Percentiles rank a stretch among this genome's conserved stretches.
These are phyloP conservation scores for Cercospora janseana DNA, from an alignment of 2,329 filamentous ascomycete species.

Conservation along the genomic window DNA sequence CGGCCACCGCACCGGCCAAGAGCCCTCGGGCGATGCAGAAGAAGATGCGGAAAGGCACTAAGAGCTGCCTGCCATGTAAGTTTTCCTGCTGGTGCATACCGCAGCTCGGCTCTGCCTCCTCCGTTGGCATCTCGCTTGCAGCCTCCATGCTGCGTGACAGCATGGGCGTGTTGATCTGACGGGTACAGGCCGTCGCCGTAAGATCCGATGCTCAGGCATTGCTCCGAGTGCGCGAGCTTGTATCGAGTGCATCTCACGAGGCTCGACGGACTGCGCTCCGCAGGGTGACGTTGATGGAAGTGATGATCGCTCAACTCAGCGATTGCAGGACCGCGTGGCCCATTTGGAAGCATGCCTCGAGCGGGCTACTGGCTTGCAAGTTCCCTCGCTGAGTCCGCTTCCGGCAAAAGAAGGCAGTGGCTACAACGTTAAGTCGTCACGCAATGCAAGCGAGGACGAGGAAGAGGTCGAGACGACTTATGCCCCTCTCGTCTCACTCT, in stretches of 20 bases:
- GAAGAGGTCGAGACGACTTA: constrained; percentile 2
- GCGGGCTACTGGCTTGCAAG: no score
- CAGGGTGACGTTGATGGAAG: constrained; percentile 13
- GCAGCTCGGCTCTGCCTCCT: no score
- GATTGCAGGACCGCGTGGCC: constrained; percentile 8
- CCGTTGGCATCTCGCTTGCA: no score
- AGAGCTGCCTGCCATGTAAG: constrained; percentile 19
- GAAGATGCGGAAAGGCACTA: constrained; percentile 20
- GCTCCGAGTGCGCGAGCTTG: constrained; percentile 4
- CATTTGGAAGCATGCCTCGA: constrained; percentile 8
- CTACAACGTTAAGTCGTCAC: no score
- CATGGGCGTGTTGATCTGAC: no score
- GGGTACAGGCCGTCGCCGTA: constrained; percentile 12
- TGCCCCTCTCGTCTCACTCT: constrained; percentile 5
- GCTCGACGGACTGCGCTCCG: constrained; percentile 10
- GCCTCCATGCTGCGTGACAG: no score
- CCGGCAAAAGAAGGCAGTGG: no score
- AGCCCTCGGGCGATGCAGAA: not conserved
- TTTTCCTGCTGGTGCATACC: no score
- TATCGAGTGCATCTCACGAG: constrained; percentile 17
- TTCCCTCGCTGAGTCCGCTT: no score
- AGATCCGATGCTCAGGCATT: constrained; percentile 17
- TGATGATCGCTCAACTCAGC: not conserved
- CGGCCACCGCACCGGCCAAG: not conserved
- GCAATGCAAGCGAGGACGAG: not conserved